These are phyloP conservation scores for Chenopodium berlandieri DNA, from an alignment of 148 eudicot species.

Conservation along the genomic window DNA sequence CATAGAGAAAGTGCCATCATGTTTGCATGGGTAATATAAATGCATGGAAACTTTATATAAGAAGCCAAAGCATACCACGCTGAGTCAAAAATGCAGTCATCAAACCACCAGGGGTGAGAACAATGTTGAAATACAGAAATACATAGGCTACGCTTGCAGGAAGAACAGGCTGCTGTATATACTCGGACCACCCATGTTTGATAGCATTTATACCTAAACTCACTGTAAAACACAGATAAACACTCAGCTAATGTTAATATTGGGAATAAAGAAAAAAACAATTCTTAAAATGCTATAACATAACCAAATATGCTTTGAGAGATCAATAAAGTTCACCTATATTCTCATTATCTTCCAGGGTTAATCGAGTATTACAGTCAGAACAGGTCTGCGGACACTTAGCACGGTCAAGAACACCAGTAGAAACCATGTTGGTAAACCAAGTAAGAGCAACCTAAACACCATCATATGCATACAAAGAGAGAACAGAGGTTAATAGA, in stretches of 20 bases:
- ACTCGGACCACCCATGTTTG: slow-evolving; percentile 85
- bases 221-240: slow-evolving; percentile 37
- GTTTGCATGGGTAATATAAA: neutral
- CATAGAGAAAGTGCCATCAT: neutral
- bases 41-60: neutral
- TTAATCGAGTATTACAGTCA: slow-evolving; percentile 34
- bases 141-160: slow-evolving; percentile 98
- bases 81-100: slow-evolving; percentile 96
- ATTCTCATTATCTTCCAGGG: slow-evolving; percentile 36
- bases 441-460: slow-evolving; percentile 66
- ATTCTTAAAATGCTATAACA: neutral
- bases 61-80: slow-evolving; percentile 54
- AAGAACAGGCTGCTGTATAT: slow-evolving; percentile 90
- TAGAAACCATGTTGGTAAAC: slow-evolving; percentile 77
- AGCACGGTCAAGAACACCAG: slow-evolving; percentile 84
- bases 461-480: slow-evolving; percentile 9
- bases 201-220: slow-evolving; percentile 57
- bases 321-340: slow-evolving; percentile 44
- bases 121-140: slow-evolving; percentile 80
- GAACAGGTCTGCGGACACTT: slow-evolving; percentile 52
- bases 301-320: neutral
- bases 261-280: neutral
- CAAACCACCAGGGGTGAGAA: slow-evolving; percentile 90
- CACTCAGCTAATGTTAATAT: neutral
- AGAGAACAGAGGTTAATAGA: neutral